Conservation (phyloP, 768 basidiomycete genomes). For the Gloeopeniophorella convolvens region DNA sequence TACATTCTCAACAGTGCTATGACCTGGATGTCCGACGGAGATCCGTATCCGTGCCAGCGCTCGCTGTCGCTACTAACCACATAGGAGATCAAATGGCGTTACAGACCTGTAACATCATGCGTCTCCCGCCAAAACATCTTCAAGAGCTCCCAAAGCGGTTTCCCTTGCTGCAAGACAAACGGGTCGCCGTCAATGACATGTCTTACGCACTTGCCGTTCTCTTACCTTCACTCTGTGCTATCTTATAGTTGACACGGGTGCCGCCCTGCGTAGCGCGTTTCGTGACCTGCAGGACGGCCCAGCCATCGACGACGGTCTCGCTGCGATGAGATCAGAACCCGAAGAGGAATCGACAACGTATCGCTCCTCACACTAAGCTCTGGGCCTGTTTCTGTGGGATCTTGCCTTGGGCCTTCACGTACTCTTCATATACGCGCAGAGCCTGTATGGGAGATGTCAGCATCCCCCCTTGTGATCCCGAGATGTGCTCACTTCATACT, state of each 20-base stretch:
- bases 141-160: conserved; percentile 4
- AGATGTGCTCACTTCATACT: conserved; percentile 11
- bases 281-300: conserved; percentile 6
- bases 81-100: no score
- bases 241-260: conserved; percentile 4
- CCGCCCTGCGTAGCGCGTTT: not conserved
- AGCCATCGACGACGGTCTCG: not conserved
- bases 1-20: no score
- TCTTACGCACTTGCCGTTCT: not conserved
- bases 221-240: conserved; percentile 6
- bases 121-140: no score
- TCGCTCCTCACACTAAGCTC: not conserved
- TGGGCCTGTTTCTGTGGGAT: not conserved
- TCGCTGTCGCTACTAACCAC: no score
- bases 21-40: no score
- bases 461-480: no score
- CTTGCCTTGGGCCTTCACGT: not conserved
- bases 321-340: not conserved
- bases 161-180: not conserved
- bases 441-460: not conserved
- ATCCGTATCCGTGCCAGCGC: no score
- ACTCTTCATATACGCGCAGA: not conserved
- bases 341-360: no score
- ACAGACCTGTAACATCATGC: no score
- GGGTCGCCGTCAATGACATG: not conserved